Evolutionary conservation across 306 rosid genomes (phyloP), one percentile per base, ranked within the genome.

Genomic region (Cucumis cinereus): DNA sequence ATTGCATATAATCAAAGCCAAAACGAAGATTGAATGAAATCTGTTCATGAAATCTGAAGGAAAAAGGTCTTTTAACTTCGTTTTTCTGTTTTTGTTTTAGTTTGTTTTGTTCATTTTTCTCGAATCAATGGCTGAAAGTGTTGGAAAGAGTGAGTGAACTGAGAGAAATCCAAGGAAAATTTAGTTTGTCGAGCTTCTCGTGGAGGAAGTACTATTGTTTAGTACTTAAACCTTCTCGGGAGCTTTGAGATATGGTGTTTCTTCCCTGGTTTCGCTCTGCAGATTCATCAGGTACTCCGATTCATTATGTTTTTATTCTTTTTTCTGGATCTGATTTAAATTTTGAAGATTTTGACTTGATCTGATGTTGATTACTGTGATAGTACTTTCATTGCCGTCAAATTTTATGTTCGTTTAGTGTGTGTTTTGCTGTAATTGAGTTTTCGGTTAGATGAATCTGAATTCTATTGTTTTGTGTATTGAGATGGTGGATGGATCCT

Each of bases 171-270:
- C 40, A 14, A 47, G 58, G 75, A 70, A 70, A 70, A 47, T 70
- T 68, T 45, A 0, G 55, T 47, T 47, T 50, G 13, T 24, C 75
- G 58, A 70, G 58, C 77, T 74, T 52, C 57, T 50, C 41, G 56
- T 45, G 75, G 58, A 45, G 57, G 75, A 14, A 45, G 54, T 36
- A 41, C 56, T 23, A 9, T 56, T 40, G 28, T 19, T 58, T 40
- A 38, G 62, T 58, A 20, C 73, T 77, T 8, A 12, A 77, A 19
- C 63, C 49, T 77, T 77, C 79, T 43, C 70, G 74, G 57, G 43
- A 77, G 70, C 30, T 53, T 77, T 61, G 61, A 13, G 22, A 36
- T 22, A 56, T 57, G 78, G 70, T n/a, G 78, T 56, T 75, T 45
- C 68, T 61, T 30, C 54, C 53, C 5, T 26, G 28, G 55, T 49